Evolutionary conservation across 192 early-diverging fungal genomes (phyloP), one percentile per base, ranked within the genome.

Genomic region (Coemansia sp.): DNA sequence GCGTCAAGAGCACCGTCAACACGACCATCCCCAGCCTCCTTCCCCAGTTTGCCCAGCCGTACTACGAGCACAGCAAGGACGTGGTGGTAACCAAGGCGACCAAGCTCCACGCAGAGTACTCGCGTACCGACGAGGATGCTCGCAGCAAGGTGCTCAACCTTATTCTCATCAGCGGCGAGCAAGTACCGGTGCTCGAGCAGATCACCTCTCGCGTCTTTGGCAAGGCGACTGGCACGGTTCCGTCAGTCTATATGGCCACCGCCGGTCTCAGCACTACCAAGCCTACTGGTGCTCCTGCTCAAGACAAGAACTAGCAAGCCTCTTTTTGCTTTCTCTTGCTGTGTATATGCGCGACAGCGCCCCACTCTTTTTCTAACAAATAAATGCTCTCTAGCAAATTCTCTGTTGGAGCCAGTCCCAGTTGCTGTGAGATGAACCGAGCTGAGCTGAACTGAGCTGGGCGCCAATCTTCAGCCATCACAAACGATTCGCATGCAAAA

Each of bases 31-130:
- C 80, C 21, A 63, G 64, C 46, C 70, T 68, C 11, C 76, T 83
- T 38, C 80, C 80, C 23, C 80, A 75, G 69, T 72, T 72, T 68
- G 73, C 70, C 11, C 72, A 78, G 72, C 76, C 66, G 39, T 83
- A 83, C 72, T 78, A 78, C 29, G 73, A 68, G 58, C 73, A 77
- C 44, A 62, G 80, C 76, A 83, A 78, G 67, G 80, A 83, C 9
- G 29, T 78, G n/a, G 51, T 83, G 59, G 59, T 69, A 6, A 75
- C 80, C 66, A 83, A 83, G 73, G 75, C 67, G 0, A 61, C 66
- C 21, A 83, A 75, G 67, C 80, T 83, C 27, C 76, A 83, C 46
- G 73, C 80, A 4, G 80, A 83, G 76, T 83, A 83, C 73, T 67
- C 72, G 51, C 80, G 80, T 59, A 75, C 69, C 17, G 80, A 83